Evolutionary conservation across 2,329 filamentous ascomycete species (phyloP), one percentile per base, ranked within the genome.

Genomic region (Apiospora saccharicola): DNA sequence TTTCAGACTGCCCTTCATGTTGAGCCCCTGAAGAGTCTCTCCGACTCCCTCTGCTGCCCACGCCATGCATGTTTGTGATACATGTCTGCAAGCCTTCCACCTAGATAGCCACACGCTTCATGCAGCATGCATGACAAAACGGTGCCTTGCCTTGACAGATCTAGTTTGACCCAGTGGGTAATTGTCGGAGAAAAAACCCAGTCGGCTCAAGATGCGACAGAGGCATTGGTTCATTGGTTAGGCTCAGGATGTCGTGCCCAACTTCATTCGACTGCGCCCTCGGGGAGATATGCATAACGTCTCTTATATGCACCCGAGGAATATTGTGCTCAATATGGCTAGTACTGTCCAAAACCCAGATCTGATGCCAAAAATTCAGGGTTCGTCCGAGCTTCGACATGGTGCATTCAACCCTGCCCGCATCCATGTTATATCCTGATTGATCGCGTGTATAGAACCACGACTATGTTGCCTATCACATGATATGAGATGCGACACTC

Each of bases 381-480:
- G 34, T 64, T 64, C 57, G 57, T 64, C 57, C 57, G 57, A 64
- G 57, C 57, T 64, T 64, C 57, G 22, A n/a, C 34, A 19, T 64
- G 57, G 57, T 64, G 57, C 34, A 61, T 37, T 37, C 16, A 41
- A n/a, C 19, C 34, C 8, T n/a, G 19, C 57, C 37, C 1, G 37
- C 37, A 41, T 41, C 37, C 30, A 22, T 41, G 34, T 51, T 24
- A 22, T 34, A 22, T 61, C 13, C 10, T 37, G 30, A 30, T 10
- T 64, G 57, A 64, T 41, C n/a, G 57, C 16, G 14, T 64, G 10
- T 30, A n/a, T 10, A 41, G 10, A 22, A 64, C 19, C 57, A 64
- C 19, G 57, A 41, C 14, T 22, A 24, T 41, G 16, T 24, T 41
- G n/a, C 34, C 57, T 22, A 34, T 64, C 34, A n/a, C 19, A 37